These are phyloP conservation scores for Penicillium sp. DNA, from an alignment of 2,329 filamentous ascomycete genomes.

Conservation along the genomic window DNA sequence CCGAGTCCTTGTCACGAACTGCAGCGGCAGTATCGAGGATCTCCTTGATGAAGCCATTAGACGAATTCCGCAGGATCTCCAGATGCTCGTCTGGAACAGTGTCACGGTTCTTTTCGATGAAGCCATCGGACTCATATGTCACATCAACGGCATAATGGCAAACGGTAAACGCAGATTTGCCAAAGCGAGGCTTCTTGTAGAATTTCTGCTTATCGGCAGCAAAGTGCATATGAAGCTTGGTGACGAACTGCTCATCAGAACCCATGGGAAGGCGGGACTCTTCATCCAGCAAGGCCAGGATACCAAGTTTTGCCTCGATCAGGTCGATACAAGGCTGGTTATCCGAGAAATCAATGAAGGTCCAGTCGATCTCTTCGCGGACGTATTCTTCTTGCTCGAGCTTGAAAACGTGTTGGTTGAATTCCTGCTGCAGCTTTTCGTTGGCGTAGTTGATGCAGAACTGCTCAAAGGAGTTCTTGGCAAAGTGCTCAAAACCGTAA, in stretches of 20 bases:
- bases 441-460: slow-evolving; percentile 99
- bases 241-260: slow-evolving; percentile 93
- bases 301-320: slow-evolving; percentile 93
- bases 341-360: slow-evolving; percentile 98
- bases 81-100: slow-evolving; percentile 98
- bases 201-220: slow-evolving; percentile 86
- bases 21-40: slow-evolving; percentile 80
- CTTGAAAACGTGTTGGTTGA: slow-evolving; percentile 99
- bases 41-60: slow-evolving; percentile 75
- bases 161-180: slow-evolving; percentile 94
- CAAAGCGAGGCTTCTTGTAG: slow-evolving; percentile 97
- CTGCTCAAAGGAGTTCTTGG: slow-evolving; percentile 99
- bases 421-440: slow-evolving; percentile 97
- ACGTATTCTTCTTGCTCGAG: slow-evolving; percentile 98
- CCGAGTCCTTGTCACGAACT: slow-evolving; percentile 81
- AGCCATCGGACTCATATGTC: slow-evolving; percentile 97
- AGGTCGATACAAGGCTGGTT: slow-evolving; percentile 98
- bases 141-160: slow-evolving; percentile 98
- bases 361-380: slow-evolving; percentile 96
- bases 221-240: slow-evolving; percentile 92
- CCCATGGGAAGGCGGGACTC: slow-evolving; percentile 96
- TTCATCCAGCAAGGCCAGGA: slow-evolving; percentile 87
- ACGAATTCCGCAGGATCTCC: slow-evolving; percentile 79
- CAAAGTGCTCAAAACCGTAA: slow-evolving; percentile 98
- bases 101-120: slow-evolving; percentile 99